Conservation (phyloP, 2,329 filamentous ascomycete species). For the Hypoxylon sp. region DNA sequence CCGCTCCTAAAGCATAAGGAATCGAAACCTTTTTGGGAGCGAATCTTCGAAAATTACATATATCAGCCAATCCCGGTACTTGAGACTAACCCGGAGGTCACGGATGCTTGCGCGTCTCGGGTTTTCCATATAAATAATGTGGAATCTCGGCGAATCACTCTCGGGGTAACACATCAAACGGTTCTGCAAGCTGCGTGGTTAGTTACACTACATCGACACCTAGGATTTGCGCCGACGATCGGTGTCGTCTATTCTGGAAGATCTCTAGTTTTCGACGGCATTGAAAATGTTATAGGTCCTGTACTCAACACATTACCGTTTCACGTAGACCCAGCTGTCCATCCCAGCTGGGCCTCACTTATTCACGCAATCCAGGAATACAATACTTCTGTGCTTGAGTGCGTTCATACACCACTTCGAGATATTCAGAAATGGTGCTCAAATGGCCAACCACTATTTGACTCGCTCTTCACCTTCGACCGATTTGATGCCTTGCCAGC, state of each 20-base stretch:
- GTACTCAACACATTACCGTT: constrained; percentile 92
- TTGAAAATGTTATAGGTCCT: constrained; percentile 77
- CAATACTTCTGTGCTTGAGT: constrained; percentile 72
- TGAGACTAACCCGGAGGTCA: background rate
- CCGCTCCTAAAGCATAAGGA: constrained; percentile 62
- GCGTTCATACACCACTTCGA: constrained; percentile 81
- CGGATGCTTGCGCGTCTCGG: constrained; percentile 39
- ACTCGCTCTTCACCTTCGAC: constrained; percentile 85
- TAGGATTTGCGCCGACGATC: constrained; percentile 60
- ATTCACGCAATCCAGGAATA: constrained; percentile 74
- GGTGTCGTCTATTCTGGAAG: constrained; percentile 84
- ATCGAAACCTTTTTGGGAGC: constrained; percentile 71
- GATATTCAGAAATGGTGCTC: constrained; percentile 83
- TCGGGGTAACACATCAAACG: constrained; percentile 81
- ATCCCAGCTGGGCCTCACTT: constrained; percentile 66
- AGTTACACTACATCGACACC: constrained; percentile 64
- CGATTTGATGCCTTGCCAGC: constrained; percentile 50
- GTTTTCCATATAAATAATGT: constrained; percentile 54
- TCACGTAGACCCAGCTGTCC: constrained; percentile 55
- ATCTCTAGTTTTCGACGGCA: constrained; percentile 70
- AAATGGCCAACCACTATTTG: constrained; percentile 71
- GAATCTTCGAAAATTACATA: constrained; percentile 56
- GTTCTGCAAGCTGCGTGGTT: constrained; percentile 80
- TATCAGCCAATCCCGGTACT: constrained; percentile 38
- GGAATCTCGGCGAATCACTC: constrained; percentile 60